Conservation (phyloP, 768 basidiomycete species). For the Rhizopogon vesiculosus region DNA sequence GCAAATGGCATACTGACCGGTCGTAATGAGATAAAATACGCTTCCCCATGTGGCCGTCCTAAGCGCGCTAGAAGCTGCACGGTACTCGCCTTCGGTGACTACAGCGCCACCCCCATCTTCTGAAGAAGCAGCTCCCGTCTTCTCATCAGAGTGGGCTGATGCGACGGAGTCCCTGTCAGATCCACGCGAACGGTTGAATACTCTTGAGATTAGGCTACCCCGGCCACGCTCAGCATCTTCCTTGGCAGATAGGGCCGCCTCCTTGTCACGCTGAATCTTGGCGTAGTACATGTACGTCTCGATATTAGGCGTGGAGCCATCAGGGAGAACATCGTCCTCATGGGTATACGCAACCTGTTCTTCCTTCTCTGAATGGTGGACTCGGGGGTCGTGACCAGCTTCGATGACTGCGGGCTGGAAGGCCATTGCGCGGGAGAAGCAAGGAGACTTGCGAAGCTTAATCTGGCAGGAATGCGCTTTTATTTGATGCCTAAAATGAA, state of each 20-base stretch:
- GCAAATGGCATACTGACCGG: slow-evolving; percentile 18
- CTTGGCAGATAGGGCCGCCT: slow-evolving; percentile 9
- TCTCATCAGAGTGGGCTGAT: not conserved
- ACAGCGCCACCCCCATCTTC: slow-evolving; percentile 7
- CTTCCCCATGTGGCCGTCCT: slow-evolving; percentile 47
- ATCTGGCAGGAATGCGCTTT: not conserved
- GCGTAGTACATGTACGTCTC: slow-evolving; percentile 29
- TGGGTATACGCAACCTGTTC: slow-evolving; percentile 4
- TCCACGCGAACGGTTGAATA: not conserved
- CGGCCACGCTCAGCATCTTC: not conserved
- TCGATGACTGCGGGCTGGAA: slow-evolving; percentile 13
- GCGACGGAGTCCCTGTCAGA: not conserved
- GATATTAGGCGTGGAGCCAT: slow-evolving; percentile 21
- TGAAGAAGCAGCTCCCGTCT: slow-evolving; percentile 1
- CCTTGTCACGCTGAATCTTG: slow-evolving; percentile 24
- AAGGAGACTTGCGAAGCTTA: not conserved
- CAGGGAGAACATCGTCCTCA: slow-evolving; percentile 14
- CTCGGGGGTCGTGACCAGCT: slow-evolving; percentile 12
- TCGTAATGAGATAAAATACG: slow-evolving; percentile 54
- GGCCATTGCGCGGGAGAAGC: slow-evolving; percentile 15
- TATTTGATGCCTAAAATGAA: not conserved
- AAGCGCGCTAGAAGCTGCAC: slow-evolving; percentile 40
- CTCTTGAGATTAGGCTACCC: not conserved
- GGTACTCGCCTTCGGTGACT: slow-evolving; percentile 30
- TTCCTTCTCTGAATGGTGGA: slow-evolving; percentile 4